A percentile compares a stretch with the other conserved stretches of the same genome.
Evolutionary conservation across 305 asterid species (phyloP).

Genomic region (Salvia sclarea): DNA sequence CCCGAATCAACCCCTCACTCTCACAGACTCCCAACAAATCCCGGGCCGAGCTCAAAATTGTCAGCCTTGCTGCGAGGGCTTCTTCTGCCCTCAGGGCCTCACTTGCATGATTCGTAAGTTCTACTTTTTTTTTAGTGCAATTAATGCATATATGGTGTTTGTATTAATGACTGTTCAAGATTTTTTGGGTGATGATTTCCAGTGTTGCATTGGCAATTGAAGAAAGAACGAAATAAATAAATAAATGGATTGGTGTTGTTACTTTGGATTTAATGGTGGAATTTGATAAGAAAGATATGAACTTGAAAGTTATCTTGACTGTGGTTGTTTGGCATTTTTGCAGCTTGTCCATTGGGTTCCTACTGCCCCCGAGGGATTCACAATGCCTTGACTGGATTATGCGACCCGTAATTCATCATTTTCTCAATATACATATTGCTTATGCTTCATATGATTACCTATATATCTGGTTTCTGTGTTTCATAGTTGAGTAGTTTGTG

Average conservation of each 20-base stretch:
- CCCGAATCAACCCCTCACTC: slow-evolving; percentile 40
- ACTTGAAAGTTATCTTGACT: slow-evolving; percentile 6
- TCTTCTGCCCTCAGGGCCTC: slow-evolving; percentile 92
- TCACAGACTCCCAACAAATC: slow-evolving; percentile 44
- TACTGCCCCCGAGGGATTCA: slow-evolving; percentile 70
- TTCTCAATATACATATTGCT: too few species aligned
- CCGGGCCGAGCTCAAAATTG: slow-evolving; percentile 62
- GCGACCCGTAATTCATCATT: slow-evolving; percentile 74
- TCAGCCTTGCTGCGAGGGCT: slow-evolving; percentile 86
- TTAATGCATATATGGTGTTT: too few species aligned
- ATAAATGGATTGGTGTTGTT: too few species aligned
- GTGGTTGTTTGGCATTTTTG: slow-evolving; percentile 35
- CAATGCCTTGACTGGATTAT: slow-evolving; percentile 63
- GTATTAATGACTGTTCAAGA: too few species aligned
- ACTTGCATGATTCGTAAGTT: slow-evolving; percentile 93
- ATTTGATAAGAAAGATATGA: neutral
- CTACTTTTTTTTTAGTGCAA: too few species aligned
- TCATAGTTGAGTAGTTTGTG: neutral
- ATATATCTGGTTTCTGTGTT: neutral
- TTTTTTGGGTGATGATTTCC: too few species aligned
- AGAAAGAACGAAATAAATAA: too few species aligned
- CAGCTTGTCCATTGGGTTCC: slow-evolving; percentile 91
- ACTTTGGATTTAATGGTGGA: too few species aligned
- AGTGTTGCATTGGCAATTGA: too few species aligned
- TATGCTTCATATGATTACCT: too few species aligned